These are phyloP conservation scores for Dryadomyces quercus-mongolicae DNA, from an alignment of 2,329 filamentous ascomycete genomes.

Conservation along the genomic window DNA sequence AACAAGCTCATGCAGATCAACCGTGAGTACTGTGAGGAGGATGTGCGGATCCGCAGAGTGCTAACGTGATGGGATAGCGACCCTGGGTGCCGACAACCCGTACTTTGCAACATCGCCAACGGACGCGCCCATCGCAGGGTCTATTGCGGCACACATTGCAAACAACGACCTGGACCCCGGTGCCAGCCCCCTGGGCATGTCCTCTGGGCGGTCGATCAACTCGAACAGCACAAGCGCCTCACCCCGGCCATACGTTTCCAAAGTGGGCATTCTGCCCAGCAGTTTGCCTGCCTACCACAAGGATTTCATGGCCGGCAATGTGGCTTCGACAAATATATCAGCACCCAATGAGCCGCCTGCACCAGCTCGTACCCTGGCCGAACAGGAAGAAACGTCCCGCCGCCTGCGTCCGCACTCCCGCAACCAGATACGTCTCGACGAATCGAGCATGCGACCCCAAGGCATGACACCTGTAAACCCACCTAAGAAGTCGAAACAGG, in stretches of 20 bases:
- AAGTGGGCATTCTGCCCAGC: constrained; percentile 82
- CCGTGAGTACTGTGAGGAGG: constrained; percentile 46
- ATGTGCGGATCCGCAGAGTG: too few relatives aligned
- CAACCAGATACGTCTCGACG: constrained; percentile 57
- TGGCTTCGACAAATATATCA: constrained; percentile 32
- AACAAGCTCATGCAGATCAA: constrained; percentile 95
- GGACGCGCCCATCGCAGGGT: constrained; percentile 39
- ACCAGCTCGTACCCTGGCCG: constrained; percentile 49
- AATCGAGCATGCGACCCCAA: constrained; percentile 44
- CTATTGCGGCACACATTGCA: constrained; percentile 39
- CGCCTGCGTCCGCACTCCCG: constrained; percentile 78
- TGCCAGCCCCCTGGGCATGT: constrained; percentile 40
- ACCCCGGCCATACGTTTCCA: constrained; percentile 56
- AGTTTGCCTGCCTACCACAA: constrained; percentile 85
- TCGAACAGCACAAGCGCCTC: constrained; percentile 35
- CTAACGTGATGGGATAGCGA: constrained; percentile 28
- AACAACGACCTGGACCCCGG: constrained; percentile 20
- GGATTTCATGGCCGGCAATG: constrained; percentile 61
- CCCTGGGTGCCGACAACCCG: constrained; percentile 30
- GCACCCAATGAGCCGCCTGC: constrained; percentile 34
- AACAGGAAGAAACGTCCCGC: constrained; percentile 70
- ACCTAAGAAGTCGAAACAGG: constrained; percentile 62
- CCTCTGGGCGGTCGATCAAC: constrained; percentile 40
- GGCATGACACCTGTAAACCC: constrained; percentile 51
- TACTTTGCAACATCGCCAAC: constrained; percentile 31